phyloP scores from a whole-genome alignment of 108 stramenopile genomes.

The Chaetoceros tenuissimus region DNA sequence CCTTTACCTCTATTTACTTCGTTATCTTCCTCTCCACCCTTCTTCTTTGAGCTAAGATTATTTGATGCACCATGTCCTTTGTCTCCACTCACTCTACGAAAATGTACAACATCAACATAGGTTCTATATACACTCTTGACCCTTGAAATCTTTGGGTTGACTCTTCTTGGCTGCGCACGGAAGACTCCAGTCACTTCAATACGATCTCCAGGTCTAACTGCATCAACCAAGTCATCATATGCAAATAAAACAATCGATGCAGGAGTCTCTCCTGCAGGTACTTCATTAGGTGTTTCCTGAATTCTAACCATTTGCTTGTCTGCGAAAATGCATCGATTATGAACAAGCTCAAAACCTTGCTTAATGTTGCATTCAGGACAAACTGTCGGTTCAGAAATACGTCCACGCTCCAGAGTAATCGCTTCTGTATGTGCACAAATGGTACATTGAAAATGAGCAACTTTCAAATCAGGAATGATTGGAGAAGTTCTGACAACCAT shows the following conservation, averaged over 20 bases:
- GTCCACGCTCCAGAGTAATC: conserved; percentile 89
- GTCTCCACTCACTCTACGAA: conserved; percentile 53
- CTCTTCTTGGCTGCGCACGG: conserved; percentile 85
- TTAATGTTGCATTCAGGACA: conserved; percentile 56
- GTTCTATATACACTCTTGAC: conserved; percentile 92
- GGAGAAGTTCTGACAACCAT: conserved; percentile 94
- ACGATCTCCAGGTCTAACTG: conserved; percentile 92
- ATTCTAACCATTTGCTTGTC: conserved; percentile 98
- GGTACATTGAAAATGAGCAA: conserved; percentile 89
- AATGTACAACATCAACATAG: conserved; percentile 97
- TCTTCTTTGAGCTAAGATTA: conserved; percentile 6
- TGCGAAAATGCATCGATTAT: conserved; percentile 92
- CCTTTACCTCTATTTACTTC: conserved; percentile 14
- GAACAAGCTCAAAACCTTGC: conserved; percentile 68
- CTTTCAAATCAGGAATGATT: conserved; percentile 95
- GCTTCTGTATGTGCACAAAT: conserved; percentile 74
- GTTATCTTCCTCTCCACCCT: conserved; percentile 7
- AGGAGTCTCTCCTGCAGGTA: conserved; percentile 98
- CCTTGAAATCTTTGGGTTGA: conserved; percentile 84
- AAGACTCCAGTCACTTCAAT: conserved; percentile 97
- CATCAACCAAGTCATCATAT: conserved; percentile 97
- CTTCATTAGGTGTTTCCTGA: conserved; percentile 96
- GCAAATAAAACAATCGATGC: conserved; percentile 89
- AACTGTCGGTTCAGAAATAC: conserved; percentile 84
- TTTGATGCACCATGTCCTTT: no score